These are phyloP conservation scores for Aspergillus pseudoviridinutans DNA, from an alignment of 2,329 filamentous ascomycete genomes.

Conservation along the genomic window DNA sequence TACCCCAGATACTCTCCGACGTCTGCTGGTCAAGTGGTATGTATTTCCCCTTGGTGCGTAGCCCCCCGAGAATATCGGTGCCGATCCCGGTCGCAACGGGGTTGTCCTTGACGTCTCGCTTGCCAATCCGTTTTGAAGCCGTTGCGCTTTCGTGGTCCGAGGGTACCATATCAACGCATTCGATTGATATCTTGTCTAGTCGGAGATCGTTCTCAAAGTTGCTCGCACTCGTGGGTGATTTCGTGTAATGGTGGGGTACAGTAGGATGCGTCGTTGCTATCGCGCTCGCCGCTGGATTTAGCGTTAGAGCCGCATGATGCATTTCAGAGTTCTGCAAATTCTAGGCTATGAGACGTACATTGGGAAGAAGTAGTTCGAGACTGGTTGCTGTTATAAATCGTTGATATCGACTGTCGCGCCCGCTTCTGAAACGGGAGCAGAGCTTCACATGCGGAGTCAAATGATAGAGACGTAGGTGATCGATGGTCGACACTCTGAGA, in stretches of 20 bases:
- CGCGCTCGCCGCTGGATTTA: neutral
- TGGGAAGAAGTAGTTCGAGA: conserved; percentile 6
- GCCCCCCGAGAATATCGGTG: conserved; percentile 54
- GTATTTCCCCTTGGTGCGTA: conserved; percentile 78
- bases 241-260: conserved; percentile 17
- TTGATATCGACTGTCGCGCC: conserved; percentile 13
- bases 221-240: conserved; percentile 13
- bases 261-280: conserved; percentile 1
- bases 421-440: conserved; percentile 35
- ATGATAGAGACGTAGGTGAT: conserved; percentile 22
- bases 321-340: neutral
- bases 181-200: conserved; percentile 71
- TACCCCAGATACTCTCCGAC: conserved; percentile 82
- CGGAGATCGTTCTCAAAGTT: conserved; percentile 63
- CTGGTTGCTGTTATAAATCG: conserved; percentile 8
- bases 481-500: conserved; percentile 5
- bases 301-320: conserved; percentile 9
- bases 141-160: conserved; percentile 24
- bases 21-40: conserved; percentile 65
- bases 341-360: conserved; percentile 2
- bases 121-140: conserved; percentile 20
- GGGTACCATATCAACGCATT: conserved; percentile 71
- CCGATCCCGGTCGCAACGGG: conserved; percentile 47
- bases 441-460: conserved; percentile 36
- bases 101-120: conserved; percentile 26